These are phyloP conservation scores for Panellus pusillus DNA, from an alignment of 768 basidiomycete species.

Conservation along the genomic window DNA sequence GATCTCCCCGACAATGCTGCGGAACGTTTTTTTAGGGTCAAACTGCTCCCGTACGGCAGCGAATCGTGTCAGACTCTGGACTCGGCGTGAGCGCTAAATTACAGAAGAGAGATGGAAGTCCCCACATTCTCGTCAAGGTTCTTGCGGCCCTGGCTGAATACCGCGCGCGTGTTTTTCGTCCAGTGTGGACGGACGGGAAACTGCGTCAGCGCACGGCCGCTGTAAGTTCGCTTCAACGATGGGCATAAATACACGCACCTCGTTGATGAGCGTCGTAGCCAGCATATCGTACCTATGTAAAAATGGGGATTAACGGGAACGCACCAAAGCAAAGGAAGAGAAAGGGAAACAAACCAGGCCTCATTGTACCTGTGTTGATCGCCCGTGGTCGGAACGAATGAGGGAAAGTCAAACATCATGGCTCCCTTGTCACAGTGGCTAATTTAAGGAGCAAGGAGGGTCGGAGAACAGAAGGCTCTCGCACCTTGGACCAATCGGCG, in stretches of 20 bases:
- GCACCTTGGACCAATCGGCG: slow-evolving; percentile 38
- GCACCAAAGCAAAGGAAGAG: not conserved
- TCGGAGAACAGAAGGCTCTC: not conserved
- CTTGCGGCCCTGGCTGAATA: slow-evolving; percentile 31
- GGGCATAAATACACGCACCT: slow-evolving; percentile 23
- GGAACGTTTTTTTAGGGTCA: slow-evolving; percentile 35
- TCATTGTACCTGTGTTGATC: slow-evolving; percentile 37
- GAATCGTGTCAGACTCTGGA: slow-evolving; percentile 31
- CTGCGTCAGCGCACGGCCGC: slow-evolving; percentile 16
- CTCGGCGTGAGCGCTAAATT: not conserved
- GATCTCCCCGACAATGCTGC: slow-evolving; percentile 36
- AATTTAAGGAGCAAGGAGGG: not conserved
- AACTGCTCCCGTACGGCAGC: slow-evolving; percentile 31
- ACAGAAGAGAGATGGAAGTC: not conserved
- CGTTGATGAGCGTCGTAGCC: slow-evolving; percentile 31
- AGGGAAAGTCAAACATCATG: slow-evolving; percentile 41
- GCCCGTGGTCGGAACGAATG: slow-evolving; percentile 33
- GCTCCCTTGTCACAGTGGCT: slow-evolving; percentile 27
- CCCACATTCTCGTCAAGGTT: slow-evolving; percentile 35
- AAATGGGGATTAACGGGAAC: not conserved
- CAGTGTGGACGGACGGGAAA: slow-evolving; percentile 38
- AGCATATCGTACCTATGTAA: slow-evolving; percentile 19
- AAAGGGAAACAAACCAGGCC: slow-evolving; percentile 23
- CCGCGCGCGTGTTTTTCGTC: slow-evolving; percentile 36
- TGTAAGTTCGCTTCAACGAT: not conserved